Percentiles rank a stretch among this genome's conserved stretches.
Conservation (phyloP, 2,329 filamentous ascomycete genomes). For the Acrocalymma vagum region DNA sequence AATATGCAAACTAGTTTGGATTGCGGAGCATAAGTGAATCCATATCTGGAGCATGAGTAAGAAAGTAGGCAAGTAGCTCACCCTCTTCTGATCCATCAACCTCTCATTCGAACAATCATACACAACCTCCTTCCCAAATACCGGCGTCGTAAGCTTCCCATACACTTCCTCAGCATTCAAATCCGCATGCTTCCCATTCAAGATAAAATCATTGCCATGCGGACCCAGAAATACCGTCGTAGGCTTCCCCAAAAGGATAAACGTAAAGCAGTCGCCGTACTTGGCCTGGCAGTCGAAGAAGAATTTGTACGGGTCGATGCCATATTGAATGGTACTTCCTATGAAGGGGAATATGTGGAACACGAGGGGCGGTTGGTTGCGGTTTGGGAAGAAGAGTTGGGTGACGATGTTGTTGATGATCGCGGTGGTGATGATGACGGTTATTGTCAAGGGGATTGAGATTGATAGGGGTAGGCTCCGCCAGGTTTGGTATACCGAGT, state of each 20-base stretch:
- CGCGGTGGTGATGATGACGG: not conserved
- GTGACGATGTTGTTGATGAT: constrained; percentile 5
- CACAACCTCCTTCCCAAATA: constrained; percentile 33
- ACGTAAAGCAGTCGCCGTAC: constrained; percentile 65
- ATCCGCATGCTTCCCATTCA: constrained; percentile 63
- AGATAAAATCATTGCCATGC: constrained; percentile 64
- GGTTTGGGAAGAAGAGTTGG: constrained; percentile 7
- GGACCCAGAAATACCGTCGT: constrained; percentile 61
- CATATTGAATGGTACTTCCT: constrained; percentile 55
- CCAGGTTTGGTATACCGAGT: too few relatives aligned
- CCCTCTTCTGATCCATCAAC: constrained; percentile 39
- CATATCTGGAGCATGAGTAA: too few relatives aligned
- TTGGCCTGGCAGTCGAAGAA: constrained; percentile 66
- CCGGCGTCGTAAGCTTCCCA: constrained; percentile 48
- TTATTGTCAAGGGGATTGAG: too few relatives aligned
- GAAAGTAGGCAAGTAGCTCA: too few relatives aligned
- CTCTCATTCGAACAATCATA: constrained; percentile 35
- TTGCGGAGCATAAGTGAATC: not conserved
- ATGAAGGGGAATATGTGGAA: constrained; percentile 78
- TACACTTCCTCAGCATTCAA: constrained; percentile 66
- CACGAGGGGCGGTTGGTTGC: constrained; percentile 65
- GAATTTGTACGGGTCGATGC: constrained; percentile 75
- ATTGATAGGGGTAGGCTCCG: too few relatives aligned
- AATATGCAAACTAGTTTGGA: too few relatives aligned
- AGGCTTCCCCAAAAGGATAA: constrained; percentile 61